Conservation (phyloP, 495 filamentous ascomycete genomes). For the Saxophila tyrrhenica region DNA sequence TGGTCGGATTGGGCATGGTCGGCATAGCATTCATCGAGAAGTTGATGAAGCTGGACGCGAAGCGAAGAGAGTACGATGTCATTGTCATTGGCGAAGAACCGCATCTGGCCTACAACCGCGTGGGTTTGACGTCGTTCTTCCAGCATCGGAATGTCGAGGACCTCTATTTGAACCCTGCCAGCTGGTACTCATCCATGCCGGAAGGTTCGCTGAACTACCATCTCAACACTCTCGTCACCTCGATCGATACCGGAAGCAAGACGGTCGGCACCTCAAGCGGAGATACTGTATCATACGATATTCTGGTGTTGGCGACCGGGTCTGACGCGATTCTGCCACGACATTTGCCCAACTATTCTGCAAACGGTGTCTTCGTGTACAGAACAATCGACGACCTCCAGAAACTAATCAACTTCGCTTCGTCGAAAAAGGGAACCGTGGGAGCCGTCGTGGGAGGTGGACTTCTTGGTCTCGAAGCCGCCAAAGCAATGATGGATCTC, state of each 20-base stretch:
- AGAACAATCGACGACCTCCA: slow-evolving; percentile 79
- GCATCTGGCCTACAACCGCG: slow-evolving; percentile 89
- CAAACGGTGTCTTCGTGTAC: slow-evolving; percentile 89
- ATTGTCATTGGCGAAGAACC: slow-evolving; percentile 87
- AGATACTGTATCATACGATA: slow-evolving; percentile 66
- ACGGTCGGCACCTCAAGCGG: slow-evolving; percentile 60
- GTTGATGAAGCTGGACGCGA: slow-evolving; percentile 72
- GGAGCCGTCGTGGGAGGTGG: slow-evolving; percentile 87
- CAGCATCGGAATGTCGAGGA: slow-evolving; percentile 83
- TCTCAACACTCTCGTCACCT: slow-evolving; percentile 67
- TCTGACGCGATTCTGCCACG: slow-evolving; percentile 78
- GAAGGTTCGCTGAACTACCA: slow-evolving; percentile 68
- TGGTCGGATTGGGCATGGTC: slow-evolving; percentile 93
- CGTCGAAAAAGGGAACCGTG: slow-evolving; percentile 50
- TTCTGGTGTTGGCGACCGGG: slow-evolving; percentile 82
- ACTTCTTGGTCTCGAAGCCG: slow-evolving; percentile 80
- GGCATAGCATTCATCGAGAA: slow-evolving; percentile 93
- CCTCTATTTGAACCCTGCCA: slow-evolving; percentile 74
- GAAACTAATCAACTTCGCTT: slow-evolving; percentile 64
- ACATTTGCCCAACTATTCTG: slow-evolving; percentile 73
- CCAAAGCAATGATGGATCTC: slow-evolving; percentile 90
- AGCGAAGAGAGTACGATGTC: slow-evolving; percentile 68
- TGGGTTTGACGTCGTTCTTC: slow-evolving; percentile 90
- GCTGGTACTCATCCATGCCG: slow-evolving; percentile 60
- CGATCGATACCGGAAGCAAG: slow-evolving; percentile 54